Conservation (phyloP, 441 rosid genomes). For the Cnidoscolus chayamansa region DNA sequence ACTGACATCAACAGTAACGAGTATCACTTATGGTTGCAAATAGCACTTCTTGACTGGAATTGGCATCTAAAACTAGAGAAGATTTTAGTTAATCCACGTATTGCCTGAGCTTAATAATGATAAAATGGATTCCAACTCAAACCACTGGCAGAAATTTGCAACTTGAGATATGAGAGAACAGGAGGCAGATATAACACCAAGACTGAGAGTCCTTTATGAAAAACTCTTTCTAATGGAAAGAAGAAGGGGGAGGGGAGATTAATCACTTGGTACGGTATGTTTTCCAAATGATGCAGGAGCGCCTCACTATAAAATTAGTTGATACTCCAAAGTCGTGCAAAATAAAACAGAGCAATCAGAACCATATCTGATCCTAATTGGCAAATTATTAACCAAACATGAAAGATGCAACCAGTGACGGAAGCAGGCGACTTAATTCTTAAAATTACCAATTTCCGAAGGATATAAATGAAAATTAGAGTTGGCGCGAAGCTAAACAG, state of each 20-base stretch:
- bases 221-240: no score
- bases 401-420: constrained; percentile 9
- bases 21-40: background rate
- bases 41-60: no score
- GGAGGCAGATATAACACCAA: no score
- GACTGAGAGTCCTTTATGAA: no score
- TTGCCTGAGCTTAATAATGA: background rate
- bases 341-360: constrained; percentile 1
- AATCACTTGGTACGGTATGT: background rate
- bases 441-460: background rate
- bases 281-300: constrained; percentile 3
- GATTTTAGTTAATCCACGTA: background rate
- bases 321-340: constrained; percentile 5
- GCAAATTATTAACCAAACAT: background rate
- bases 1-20: background rate
- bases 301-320: constrained; percentile 1
- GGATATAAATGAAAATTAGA: background rate
- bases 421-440: constrained; percentile 1
- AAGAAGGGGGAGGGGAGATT: no score
- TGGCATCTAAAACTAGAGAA: background rate
- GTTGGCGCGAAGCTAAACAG: background rate
- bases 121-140: background rate
- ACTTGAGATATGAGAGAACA: background rate
- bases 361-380: constrained; percentile 11
- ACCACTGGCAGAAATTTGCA: background rate